Percentiles rank a stretch among this genome's conserved stretches.
phyloP scores from a whole-genome alignment of 768 basidiomycete genomes.

The Suillus subalutaceus region DNA sequence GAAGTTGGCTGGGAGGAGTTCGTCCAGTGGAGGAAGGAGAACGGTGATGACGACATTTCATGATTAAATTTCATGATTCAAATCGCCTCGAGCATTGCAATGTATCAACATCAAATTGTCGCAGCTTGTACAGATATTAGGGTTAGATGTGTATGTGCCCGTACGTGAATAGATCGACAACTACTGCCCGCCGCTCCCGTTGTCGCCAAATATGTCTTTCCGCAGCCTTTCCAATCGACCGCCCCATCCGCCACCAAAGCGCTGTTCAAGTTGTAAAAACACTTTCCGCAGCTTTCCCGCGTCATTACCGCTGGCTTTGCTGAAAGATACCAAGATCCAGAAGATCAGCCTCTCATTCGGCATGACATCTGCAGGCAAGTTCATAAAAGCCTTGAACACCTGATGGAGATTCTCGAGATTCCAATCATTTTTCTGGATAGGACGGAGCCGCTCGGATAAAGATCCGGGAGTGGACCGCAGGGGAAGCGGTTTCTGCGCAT shows the following conservation, averaged over 20 bases:
- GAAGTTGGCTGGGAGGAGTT: constrained; percentile 78
- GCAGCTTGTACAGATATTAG: constrained; percentile 16
- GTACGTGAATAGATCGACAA: constrained; percentile 10
- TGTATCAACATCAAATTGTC: constrained; percentile 15
- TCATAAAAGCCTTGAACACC: constrained; percentile 65
- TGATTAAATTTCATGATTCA: neutral
- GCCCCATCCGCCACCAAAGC: constrained; percentile 51
- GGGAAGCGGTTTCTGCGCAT: constrained; percentile 41
- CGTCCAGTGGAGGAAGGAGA: constrained; percentile 66
- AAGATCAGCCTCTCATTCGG: constrained; percentile 54
- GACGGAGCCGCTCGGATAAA: constrained; percentile 10
- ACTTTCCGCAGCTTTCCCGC: constrained; percentile 51
- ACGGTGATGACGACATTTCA: constrained; percentile 41
- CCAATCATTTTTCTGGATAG: constrained; percentile 45
- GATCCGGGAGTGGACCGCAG: constrained; percentile 19
- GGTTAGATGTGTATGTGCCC: constrained; percentile 10
- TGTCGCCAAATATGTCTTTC: constrained; percentile 36
- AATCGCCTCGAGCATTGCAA: constrained; percentile 4
- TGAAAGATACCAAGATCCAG: constrained; percentile 71
- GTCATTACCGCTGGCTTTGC: constrained; percentile 59
- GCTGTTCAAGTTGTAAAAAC: constrained; percentile 57
- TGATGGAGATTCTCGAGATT: constrained; percentile 54
- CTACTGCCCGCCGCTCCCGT: constrained; percentile 7
- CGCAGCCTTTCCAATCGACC: constrained; percentile 50
- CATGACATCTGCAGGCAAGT: constrained; percentile 46